Base-by-base conservation (phyloP, 2,329 filamentous ascomycete species). In the Byssothecium circinans region DNA sequence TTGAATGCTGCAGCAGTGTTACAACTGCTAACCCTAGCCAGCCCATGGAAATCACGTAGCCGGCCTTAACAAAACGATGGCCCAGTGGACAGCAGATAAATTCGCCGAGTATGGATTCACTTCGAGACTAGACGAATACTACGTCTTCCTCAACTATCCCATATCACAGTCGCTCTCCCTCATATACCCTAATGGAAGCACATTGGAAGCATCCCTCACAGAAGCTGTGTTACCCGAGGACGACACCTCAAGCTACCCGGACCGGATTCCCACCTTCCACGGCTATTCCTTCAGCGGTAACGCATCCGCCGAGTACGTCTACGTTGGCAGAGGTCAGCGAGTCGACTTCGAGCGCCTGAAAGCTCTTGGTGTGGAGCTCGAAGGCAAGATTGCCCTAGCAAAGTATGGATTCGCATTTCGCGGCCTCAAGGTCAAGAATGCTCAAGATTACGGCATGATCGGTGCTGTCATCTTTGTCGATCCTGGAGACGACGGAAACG, bases 371-470 rank as follows among this genome's bases (percentile, higher is more conserved):
- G 70, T 78, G 12, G 55, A 71, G 18, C 65, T 78, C 2, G 67
- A 77, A 49, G 75, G 75, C 43, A 78, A 77, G 53, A 77, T 78
- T 49, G 75, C 75, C 1, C 53, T 78, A n/a, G 69, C 74, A 18
- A 72, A 71, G 48, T 78, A 76, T 43, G 73, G 73, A 17, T 73
- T 73, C 1, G 70, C 73, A 1, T 75, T 75, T 58, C 67, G 75
- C 43, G 75, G 75, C 2, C 59, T 77, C 19, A 78, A 78, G 48
- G 74, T 78, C 20, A 76, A 77, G 60, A 77, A 76, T 43, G 73
- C 75, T 3, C 71, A 76, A 45, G 70, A 74, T 6, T 51, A 72
- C 41, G 73, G 73, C 32, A 74, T 76, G 72, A 67, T 75, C 34
- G 75, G 73, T 14, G 54, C 58, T n/a, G 61, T 78, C 46, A 75